A percentile compares a stretch with the other conserved stretches of the same genome.
Conservation (phyloP, 2,329 filamentous ascomycete species). For the Sporothrix brasiliensis region DNA sequence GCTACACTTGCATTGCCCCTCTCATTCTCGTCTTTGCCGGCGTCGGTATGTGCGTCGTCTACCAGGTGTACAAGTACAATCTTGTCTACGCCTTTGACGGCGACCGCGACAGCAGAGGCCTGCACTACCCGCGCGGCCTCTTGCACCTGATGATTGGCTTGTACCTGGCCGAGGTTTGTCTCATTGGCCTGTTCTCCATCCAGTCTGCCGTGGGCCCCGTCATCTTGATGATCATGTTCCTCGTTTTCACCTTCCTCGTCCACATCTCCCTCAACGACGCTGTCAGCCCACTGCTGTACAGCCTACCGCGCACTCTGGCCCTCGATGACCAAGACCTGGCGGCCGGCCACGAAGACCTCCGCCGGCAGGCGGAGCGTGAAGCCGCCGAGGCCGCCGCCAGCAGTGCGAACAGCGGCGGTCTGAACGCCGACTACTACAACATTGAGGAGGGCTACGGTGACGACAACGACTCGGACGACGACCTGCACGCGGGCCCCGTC, state of each 20-base stretch:
- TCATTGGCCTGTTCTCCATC: slow-evolving; percentile 80
- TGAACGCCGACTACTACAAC: slow-evolving; percentile 43
- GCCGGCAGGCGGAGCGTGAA: slow-evolving; percentile 27
- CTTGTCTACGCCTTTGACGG: slow-evolving; percentile 79
- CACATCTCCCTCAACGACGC: slow-evolving; percentile 72
- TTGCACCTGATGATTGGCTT: slow-evolving; percentile 83
- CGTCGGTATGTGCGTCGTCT: slow-evolving; percentile 75
- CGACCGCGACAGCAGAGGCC: slow-evolving; percentile 82
- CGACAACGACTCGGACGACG: slow-evolving; percentile 47
- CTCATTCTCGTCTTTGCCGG: slow-evolving; percentile 79
- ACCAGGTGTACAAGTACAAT: slow-evolving; percentile 85
- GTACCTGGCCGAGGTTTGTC: slow-evolving; percentile 76
- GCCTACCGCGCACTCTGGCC: slow-evolving; percentile 68
- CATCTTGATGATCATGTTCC: slow-evolving; percentile 72
- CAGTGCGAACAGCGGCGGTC: slow-evolving; percentile 33
- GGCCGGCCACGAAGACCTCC: slow-evolving; percentile 33
- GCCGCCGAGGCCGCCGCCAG: slow-evolving; percentile 1
- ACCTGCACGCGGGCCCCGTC: slow-evolving; percentile 35
- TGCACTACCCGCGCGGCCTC: slow-evolving; percentile 83
- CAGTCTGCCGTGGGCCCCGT: slow-evolving; percentile 68
- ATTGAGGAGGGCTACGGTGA: slow-evolving; percentile 42
- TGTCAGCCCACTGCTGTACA: slow-evolving; percentile 71
- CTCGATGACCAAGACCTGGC: slow-evolving; percentile 40
- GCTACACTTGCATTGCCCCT: slow-evolving; percentile 82
- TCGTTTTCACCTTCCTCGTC: slow-evolving; percentile 75